Evolutionary conservation across 768 basidiomycete species (phyloP).

Genomic region (Mycena rosella): DNA sequence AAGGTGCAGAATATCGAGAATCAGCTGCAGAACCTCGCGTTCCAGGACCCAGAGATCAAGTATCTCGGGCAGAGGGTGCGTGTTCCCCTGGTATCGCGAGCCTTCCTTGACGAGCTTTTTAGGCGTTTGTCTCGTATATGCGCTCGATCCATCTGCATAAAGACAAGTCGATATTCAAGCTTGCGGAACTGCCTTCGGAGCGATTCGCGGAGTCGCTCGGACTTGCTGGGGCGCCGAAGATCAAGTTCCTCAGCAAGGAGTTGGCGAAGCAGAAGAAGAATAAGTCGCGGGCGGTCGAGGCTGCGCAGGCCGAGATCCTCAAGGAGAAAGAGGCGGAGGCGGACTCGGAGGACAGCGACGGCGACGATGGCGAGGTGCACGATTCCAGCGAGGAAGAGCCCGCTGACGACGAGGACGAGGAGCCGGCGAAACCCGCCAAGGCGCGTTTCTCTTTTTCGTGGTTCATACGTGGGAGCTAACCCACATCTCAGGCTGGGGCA

Average conservation of each 20-base stretch:
- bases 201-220: constrained; percentile 91
- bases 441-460: constrained; percentile 45
- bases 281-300: constrained; percentile 61
- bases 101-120: neutral
- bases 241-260: constrained; percentile 84
- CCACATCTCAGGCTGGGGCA: constrained; percentile 40
- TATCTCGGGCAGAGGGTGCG: constrained; percentile 93
- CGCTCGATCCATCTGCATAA: constrained; percentile 94
- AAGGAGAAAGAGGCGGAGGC: constrained; percentile 35
- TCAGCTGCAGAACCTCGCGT: constrained; percentile 92
- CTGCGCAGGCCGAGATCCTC: constrained; percentile 47
- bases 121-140: constrained; percentile 97
- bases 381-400: constrained; percentile 37
- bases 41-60: constrained; percentile 97
- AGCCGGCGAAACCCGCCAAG: constrained; percentile 51
- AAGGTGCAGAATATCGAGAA: constrained; percentile 89
- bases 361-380: constrained; percentile 34
- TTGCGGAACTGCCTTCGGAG: constrained; percentile 85
- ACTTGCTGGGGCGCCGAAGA: constrained; percentile 94
- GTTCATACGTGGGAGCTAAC: neutral
- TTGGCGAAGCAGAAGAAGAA: constrained; percentile 85
- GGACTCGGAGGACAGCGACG: constrained; percentile 36
- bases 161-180: constrained; percentile 93
- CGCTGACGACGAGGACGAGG: constrained; percentile 41
- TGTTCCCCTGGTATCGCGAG: neutral